phyloP scores from a whole-genome alignment of 139 green algal genomes.

The Chlamydomonas urium region DNA sequence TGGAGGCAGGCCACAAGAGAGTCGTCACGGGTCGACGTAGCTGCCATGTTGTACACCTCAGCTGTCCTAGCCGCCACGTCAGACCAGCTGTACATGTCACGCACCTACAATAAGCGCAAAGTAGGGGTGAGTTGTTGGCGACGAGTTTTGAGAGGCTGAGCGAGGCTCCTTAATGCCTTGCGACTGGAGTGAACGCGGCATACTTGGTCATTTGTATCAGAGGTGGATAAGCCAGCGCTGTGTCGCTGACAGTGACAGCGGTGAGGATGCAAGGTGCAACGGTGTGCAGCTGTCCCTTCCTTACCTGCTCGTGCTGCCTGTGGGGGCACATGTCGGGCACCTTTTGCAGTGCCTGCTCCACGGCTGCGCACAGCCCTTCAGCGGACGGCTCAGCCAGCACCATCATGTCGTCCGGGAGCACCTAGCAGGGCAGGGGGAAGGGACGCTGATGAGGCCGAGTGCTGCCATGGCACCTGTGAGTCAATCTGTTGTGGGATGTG shows the following conservation, averaged over 20 bases:
- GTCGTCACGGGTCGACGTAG: slow-evolving; percentile 24
- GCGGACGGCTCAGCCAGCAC: slow-evolving; percentile 74
- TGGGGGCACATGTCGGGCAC: slow-evolving; percentile 26
- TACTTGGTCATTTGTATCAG: background rate
- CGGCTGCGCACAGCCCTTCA: slow-evolving; percentile 49
- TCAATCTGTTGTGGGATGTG: background rate
- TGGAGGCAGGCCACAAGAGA: slow-evolving; percentile 34
- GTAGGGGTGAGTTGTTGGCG: background rate
- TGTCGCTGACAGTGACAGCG: no score
- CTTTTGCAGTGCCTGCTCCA: slow-evolving; percentile 39
- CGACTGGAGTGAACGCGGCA: background rate
- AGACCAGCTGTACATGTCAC: slow-evolving; percentile 89
- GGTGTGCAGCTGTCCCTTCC: no score
- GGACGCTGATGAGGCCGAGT: background rate
- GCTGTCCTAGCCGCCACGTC: slow-evolving; percentile 80
- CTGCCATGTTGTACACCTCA: slow-evolving; percentile 62
- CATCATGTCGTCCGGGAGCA: slow-evolving; percentile 84
- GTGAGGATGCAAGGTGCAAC: no score
- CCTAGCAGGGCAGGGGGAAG: slow-evolving; percentile 39
- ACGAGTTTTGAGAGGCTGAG: background rate
- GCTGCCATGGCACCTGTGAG: background rate
- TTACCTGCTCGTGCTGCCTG: slow-evolving; percentile 60
- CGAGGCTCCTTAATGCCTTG: background rate
- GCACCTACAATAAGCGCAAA: slow-evolving; percentile 38
- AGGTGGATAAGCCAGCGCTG: background rate